A percentile compares a stretch with the other conserved stretches of the same genome.
These are phyloP conservation scores for Chlorella sp. DNA, from an alignment of 139 green algal species.

Conservation along the genomic window DNA sequence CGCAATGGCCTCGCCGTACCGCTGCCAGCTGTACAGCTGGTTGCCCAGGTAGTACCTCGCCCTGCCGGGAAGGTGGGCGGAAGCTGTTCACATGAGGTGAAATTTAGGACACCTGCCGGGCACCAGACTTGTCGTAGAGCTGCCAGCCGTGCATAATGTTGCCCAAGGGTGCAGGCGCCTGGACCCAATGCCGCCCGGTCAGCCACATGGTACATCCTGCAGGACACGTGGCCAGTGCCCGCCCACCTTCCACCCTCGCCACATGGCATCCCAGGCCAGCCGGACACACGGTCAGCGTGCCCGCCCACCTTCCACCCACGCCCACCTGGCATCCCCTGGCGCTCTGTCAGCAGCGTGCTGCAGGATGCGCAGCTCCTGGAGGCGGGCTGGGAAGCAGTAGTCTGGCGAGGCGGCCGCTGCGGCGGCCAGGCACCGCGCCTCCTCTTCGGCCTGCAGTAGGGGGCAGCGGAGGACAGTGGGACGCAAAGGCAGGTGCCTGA, in stretches of 20 bases:
- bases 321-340: conserved; percentile 11
- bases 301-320: not conserved
- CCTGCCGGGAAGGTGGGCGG: not conserved
- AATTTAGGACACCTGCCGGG: not conserved
- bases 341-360: not conserved
- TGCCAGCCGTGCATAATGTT: not conserved
- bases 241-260: no score
- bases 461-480: no score
- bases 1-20: conserved; percentile 5
- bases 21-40: conserved; percentile 14
- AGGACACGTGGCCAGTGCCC: no score
- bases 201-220: no score
- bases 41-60: conserved; percentile 21
- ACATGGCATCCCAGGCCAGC: no score
- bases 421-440: not conserved
- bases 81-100: not conserved
- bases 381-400: conserved; percentile 12
- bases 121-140: not conserved
- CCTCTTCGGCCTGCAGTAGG: not conserved
- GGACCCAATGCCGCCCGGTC: no score
- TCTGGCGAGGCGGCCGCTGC: not conserved
- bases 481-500: not conserved
- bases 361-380: conserved; percentile 24
- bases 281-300: no score
- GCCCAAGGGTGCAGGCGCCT: no score